Conservation (phyloP, 164 flowering plant species). For the Macadamia tetraphylla region DNA sequence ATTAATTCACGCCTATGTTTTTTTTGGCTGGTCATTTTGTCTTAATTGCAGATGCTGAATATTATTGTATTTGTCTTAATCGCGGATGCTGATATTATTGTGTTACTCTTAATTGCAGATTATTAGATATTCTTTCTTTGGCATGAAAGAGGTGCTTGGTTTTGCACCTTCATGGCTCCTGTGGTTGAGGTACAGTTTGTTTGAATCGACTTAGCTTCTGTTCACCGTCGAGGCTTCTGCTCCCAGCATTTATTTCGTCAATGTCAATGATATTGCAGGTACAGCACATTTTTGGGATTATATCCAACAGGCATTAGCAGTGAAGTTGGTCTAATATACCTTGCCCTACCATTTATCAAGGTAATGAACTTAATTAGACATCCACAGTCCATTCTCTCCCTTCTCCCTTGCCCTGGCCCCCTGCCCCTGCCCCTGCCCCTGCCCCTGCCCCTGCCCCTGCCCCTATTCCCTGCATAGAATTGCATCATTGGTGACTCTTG, state of each 20-base stretch:
- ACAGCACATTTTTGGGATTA: constrained; percentile 79
- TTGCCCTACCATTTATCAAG: constrained; percentile 74
- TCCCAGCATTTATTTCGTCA: constrained; percentile 5
- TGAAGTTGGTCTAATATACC: constrained; percentile 83
- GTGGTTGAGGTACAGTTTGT: constrained; percentile 75
- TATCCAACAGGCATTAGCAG: constrained; percentile 83
- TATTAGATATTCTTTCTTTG: constrained; percentile 87
- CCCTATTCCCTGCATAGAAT: not conserved
- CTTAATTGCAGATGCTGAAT: not conserved
- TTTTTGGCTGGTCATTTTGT: not conserved
- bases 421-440: too few species aligned
- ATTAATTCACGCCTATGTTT: not conserved
- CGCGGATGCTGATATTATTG: not conserved
- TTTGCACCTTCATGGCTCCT: constrained; percentile 81
- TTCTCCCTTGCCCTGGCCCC: not conserved
- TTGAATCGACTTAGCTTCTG: not conserved
- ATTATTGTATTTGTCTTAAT: too few species aligned
- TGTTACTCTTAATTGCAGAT: constrained; percentile 37
- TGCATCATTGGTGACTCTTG: not conserved
- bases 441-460: too few species aligned
- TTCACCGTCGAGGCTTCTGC: not conserved
- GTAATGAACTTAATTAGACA: constrained; percentile 25
- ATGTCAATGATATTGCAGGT: constrained; percentile 46
- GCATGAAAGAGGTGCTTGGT: constrained; percentile 80
- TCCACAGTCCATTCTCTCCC: not conserved